Evolutionary conservation across 331 rosid genomes (phyloP).

Genomic region (Prunus yedoensis): DNA sequence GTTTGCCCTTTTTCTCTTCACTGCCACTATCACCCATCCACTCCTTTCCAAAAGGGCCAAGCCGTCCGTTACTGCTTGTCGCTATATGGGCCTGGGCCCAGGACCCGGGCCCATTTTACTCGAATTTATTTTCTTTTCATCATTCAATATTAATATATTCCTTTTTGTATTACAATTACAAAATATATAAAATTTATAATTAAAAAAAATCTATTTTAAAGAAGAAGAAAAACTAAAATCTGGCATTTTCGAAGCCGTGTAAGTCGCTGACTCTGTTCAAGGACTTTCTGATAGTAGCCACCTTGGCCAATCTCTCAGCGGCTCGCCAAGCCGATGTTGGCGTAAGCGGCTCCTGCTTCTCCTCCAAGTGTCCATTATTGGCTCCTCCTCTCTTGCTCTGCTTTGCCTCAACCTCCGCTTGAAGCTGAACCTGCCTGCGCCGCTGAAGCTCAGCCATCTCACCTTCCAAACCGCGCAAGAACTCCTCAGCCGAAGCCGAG

Average conservation of each 20-base stretch:
- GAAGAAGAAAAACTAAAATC: slow-evolving; percentile 60
- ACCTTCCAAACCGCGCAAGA: slow-evolving; percentile 54
- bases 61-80: slow-evolving; percentile 59
- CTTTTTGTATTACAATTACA: slow-evolving; percentile 28
- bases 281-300: slow-evolving; percentile 92
- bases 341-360: slow-evolving; percentile 76
- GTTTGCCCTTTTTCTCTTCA: neutral
- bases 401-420: neutral
- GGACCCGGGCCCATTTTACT: slow-evolving; percentile 1
- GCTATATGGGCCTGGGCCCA: slow-evolving; percentile 49
- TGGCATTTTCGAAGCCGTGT: slow-evolving; percentile 97
- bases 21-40: slow-evolving; percentile 28
- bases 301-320: slow-evolving; percentile 88
- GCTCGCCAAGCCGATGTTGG: slow-evolving; percentile 99
- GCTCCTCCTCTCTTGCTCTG: slow-evolving; percentile 25
- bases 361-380: slow-evolving; percentile 30
- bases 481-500: slow-evolving; percentile 51
- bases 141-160: neutral
- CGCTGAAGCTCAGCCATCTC: slow-evolving; percentile 65
- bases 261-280: slow-evolving; percentile 97
- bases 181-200: slow-evolving; percentile 15
- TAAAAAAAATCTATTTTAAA: slow-evolving; percentile 11
- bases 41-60: slow-evolving; percentile 55
- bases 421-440: slow-evolving; percentile 38
- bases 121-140: neutral